Conservation (phyloP, 345 rosid genomes). For the Brassica juncea region DNA sequence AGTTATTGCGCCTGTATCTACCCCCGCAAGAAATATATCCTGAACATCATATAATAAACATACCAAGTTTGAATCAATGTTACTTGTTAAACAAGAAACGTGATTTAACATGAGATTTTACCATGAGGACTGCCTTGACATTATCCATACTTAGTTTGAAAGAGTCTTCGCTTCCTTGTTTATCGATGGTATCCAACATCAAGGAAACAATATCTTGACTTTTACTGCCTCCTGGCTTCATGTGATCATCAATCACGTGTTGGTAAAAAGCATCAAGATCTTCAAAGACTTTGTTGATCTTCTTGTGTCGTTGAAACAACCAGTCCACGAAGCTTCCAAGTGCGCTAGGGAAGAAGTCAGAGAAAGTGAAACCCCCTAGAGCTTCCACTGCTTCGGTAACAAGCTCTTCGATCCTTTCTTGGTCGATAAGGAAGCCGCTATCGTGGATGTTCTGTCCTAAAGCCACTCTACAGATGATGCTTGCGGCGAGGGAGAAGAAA, state of each 20-base stretch:
- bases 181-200: neutral
- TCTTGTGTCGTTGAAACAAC: slow-evolving; percentile 31
- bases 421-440: slow-evolving; percentile 4
- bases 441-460: slow-evolving; percentile 48
- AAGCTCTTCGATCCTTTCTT: neutral
- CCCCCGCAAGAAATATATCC: slow-evolving; percentile 63
- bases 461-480: slow-evolving; percentile 42
- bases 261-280: slow-evolving; percentile 47
- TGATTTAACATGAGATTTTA: neutral
- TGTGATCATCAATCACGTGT: slow-evolving; percentile 52
- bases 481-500: slow-evolving; percentile 27
- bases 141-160: neutral
- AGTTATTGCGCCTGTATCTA: slow-evolving; percentile 57
- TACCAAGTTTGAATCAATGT: neutral
- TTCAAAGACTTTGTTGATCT: slow-evolving; percentile 36
- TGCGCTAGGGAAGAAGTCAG: slow-evolving; percentile 41
- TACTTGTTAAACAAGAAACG: neutral
- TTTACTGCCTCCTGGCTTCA: slow-evolving; percentile 25
- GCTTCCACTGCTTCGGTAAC: neutral
- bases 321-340: slow-evolving; percentile 45
- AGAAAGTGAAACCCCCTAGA: slow-evolving; percentile 13
- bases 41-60: neutral
- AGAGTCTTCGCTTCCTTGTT: neutral
- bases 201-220: slow-evolving; percentile 31
- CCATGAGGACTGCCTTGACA: neutral